Conservation (phyloP, 1,139 yeast species). For the Pneumocystis oryctolagi region DNA sequence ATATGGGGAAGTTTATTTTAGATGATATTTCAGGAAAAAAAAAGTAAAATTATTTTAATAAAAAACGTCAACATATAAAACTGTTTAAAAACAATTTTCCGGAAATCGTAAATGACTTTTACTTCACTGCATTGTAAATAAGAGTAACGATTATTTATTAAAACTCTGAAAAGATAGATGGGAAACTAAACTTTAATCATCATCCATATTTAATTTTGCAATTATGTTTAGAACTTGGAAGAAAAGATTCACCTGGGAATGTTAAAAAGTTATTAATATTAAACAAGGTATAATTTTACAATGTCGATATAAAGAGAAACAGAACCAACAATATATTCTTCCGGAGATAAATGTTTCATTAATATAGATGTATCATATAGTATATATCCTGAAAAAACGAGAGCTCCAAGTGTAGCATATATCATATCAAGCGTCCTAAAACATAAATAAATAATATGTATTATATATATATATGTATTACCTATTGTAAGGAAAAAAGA, state of each 20-base stretch:
- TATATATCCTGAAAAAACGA: slow-evolving; percentile 57
- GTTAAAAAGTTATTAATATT: background rate
- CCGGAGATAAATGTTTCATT: slow-evolving; percentile 67
- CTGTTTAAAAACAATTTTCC: background rate
- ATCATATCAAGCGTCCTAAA: slow-evolving; percentile 36
- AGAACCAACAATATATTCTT: slow-evolving; percentile 51
- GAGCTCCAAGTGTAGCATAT: slow-evolving; percentile 60
- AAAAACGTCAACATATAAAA: background rate
- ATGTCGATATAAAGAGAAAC: background rate
- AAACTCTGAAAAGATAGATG: background rate
- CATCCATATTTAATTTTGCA: background rate
- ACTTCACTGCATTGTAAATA: background rate
- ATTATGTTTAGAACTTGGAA: background rate
- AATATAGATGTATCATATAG: slow-evolving; percentile 71
- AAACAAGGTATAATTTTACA: background rate
- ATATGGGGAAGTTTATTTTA: slow-evolving; percentile 1
- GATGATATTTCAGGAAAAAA: slow-evolving; percentile 1
- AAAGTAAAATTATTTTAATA: background rate
- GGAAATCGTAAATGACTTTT: background rate
- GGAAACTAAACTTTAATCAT: background rate
- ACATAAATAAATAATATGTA: background rate
- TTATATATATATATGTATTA: background rate
- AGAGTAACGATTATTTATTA: background rate
- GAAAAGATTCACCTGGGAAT: background rate
- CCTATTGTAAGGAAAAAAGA: slow-evolving; percentile 50